Evolutionary conservation across 2,329 filamentous ascomycete species (phyloP), one percentile per base, ranked within the genome.

Genomic region (Aureobasidium sp.): DNA sequence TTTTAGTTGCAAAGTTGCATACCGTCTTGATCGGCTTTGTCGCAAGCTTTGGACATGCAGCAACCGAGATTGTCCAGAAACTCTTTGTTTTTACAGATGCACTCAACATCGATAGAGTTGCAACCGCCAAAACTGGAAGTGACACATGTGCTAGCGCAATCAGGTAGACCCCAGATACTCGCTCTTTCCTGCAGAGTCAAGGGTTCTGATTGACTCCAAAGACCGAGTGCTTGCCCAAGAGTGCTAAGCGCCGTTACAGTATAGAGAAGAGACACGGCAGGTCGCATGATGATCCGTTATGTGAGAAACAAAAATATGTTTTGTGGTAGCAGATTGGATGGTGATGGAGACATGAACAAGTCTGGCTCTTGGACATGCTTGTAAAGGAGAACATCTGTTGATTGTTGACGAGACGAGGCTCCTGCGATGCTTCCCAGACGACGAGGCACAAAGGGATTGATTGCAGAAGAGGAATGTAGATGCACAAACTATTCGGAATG

Each of bases 81-180:
- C 3, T 65, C 64, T 2, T 61, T 63, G 69, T 75, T 77, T 29
- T 65, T 67, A 68, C 77, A 79, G 64, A 79, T 76, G 67, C 77
- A 79, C 39, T 69, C 67, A 57, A 77, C 70, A 55, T 78, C 73
- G 63, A 77, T 65, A 6, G 67, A 64, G 42, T 65, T 62, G 68
- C 77, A 79, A 58, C 69, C 71, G 46, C 73, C 74, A 37, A 75
- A 74, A 61, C 67, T 67, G 65, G 63, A 69, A 41, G 71, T 71
- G 20, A 77, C 72, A 64, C 77, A 79, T 46, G 65, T 63, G 50
- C 66, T 63, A 3, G 71, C 70, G 64, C 72, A 73, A 17, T 56
- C 27, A 1, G 71, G 71, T 1, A 74, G 69, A 41, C 70, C 70
- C 20, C 61, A 63, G 62, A 65, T 64, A 42, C 59, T 64, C 27